Conservation (phyloP, 192 early-diverging fungal genomes). For the Haplosporangium gracile region DNA sequence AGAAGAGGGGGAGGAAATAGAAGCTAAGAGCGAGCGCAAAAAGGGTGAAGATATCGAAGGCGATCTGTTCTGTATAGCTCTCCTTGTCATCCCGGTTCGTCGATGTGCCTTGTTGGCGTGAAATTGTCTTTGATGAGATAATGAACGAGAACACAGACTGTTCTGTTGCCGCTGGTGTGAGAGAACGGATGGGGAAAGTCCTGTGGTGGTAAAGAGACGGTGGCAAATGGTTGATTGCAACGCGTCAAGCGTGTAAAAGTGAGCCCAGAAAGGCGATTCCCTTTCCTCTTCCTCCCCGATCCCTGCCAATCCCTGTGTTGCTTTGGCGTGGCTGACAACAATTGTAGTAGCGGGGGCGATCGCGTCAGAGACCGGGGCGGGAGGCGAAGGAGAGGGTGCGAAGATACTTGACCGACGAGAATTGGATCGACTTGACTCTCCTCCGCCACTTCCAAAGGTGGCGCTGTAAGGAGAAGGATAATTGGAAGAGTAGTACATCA, state of each 20-base stretch:
- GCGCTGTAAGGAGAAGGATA: too few relatives aligned
- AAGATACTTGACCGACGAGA: slow-evolving; percentile 12
- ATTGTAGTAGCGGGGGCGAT: background rate
- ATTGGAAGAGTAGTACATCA: background rate
- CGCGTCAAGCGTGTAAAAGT: slow-evolving; percentile 19
- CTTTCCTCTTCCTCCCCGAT: background rate
- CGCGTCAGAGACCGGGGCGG: background rate
- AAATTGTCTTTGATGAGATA: background rate
- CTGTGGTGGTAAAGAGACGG: background rate
- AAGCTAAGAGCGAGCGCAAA: background rate
- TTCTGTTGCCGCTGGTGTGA: background rate
- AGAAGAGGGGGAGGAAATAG: background rate
- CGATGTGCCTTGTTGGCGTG: background rate
- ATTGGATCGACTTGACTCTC: slow-evolving; percentile 21
- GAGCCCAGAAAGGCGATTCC: background rate
- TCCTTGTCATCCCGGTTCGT: background rate
- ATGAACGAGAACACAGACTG: background rate
- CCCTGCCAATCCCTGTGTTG: background rate
- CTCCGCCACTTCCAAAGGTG: background rate
- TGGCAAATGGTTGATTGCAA: background rate
- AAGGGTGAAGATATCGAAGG: background rate
- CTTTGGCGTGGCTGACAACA: background rate
- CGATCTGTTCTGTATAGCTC: background rate
- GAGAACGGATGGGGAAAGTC: background rate
- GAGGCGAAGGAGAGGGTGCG: background rate